These are phyloP conservation scores for Artemisia tridentata DNA, from an alignment of 129 eudicot species.

Conservation along the genomic window DNA sequence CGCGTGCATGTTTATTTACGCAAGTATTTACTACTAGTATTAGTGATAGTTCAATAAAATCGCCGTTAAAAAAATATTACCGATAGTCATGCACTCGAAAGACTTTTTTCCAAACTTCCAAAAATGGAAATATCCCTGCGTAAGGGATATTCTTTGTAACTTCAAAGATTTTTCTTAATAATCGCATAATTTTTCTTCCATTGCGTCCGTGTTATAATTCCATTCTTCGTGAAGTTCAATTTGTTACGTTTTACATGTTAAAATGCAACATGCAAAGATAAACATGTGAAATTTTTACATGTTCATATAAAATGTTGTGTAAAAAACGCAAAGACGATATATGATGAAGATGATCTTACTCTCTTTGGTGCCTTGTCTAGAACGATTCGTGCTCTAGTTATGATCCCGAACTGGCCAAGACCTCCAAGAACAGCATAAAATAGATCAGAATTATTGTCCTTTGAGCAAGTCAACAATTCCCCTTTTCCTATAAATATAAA, in stretches of 20 bases:
- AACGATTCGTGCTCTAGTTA: constrained; percentile 48
- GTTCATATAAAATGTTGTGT: background rate
- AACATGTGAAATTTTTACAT: background rate
- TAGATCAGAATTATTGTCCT: constrained; percentile 33
- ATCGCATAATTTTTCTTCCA: too few relatives aligned
- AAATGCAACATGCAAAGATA: background rate
- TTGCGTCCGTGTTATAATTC: too few relatives aligned
- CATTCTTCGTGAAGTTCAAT: too few relatives aligned
- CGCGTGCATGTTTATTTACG: too few relatives aligned
- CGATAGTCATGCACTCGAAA: too few relatives aligned
- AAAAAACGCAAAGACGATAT: background rate
- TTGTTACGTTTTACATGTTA: background rate
- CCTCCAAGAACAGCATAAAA: constrained; percentile 54
- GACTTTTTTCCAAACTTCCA: too few relatives aligned
- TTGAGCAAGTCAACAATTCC: constrained; percentile 38
- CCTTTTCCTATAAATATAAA: constrained; percentile 38
- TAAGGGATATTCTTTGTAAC: too few relatives aligned
- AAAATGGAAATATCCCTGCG: too few relatives aligned
- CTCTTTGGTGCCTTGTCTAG: constrained; percentile 42
- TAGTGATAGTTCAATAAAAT: too few relatives aligned
- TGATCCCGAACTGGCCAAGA: constrained; percentile 54
- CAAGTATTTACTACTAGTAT: too few relatives aligned
- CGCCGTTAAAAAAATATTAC: too few relatives aligned
- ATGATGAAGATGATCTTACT: constrained; percentile 22
- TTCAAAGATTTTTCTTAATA: too few relatives aligned